Conservation (phyloP, 208 protist genomes). For the Trypanosomatidae sp. region DNA sequence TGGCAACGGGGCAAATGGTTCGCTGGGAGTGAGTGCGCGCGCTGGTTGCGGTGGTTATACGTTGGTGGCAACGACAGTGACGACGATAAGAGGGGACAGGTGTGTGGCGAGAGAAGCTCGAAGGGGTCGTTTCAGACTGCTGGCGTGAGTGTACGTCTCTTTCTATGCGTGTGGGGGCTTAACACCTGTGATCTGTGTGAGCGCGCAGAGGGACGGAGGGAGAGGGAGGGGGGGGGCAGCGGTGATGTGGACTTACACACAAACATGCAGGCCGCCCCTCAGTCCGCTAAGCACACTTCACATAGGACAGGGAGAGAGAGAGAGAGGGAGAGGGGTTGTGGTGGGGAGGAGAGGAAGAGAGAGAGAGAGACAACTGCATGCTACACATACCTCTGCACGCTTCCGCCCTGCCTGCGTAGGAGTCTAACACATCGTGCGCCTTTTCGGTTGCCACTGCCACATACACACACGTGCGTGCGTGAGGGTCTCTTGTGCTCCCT, state of each 20-base stretch:
- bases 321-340: neutral
- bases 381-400: neutral
- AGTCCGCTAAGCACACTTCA: neutral
- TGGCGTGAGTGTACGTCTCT: neutral
- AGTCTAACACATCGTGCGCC: no score
- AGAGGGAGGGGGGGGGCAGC: neutral
- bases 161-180: neutral
- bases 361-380: neutral
- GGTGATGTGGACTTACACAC: slow-evolving; percentile 1
- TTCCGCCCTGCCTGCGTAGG: no score
- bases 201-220: neutral
- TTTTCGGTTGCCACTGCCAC: no score
- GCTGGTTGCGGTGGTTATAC: neutral
- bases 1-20: neutral
- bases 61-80: neutral
- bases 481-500: neutral
- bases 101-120: neutral
- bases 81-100: no score
- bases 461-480: no score
- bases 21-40: neutral
- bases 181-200: neutral
- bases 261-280: neutral
- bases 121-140: neutral
- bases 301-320: neutral
- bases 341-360: neutral